Evolutionary conservation across 164 flowering plant species (phyloP), one percentile per base, ranked within the genome.

Genomic region (Macadamia integrifolia): DNA sequence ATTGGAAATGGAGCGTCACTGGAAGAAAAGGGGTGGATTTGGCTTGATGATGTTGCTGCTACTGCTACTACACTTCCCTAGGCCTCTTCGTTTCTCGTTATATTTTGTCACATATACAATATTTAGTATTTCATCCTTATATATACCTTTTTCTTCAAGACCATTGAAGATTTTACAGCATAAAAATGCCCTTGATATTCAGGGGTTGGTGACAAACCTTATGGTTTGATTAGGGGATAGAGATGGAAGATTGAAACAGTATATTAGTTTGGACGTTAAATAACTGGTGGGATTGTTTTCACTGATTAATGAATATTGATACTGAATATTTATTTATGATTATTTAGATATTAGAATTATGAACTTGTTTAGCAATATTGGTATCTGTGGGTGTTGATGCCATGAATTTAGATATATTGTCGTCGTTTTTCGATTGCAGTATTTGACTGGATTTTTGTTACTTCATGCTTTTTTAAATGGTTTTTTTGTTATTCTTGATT

Each of bases 101-200:
- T 49, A 13, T 17, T 65, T 42, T 8, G n/a, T 46, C 28, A 61
- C 72, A 66, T 67, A 70, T 62, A 61, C 46, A 28, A 46, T 52
- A 69, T 67, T 57, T 15, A 44, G n/a, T 59, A 44, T 63, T 8
- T 46, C 55, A n/a, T 62, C 66, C 58, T 64, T 69, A 53, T 66
- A 59, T 62, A 72, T 80, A 70, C 70, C 57, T 72, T 78, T 71
- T 73, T 74, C 75, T 75, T 74, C 71, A 70, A 70, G 73, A 75
- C 61, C 15, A 52, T 72, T 76, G 76, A 73, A 81, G 75, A 75
- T 61, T 76, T 74, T 64, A 69, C 66, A 70, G 30, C 82, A 75
- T 77, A 78, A 78, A 71, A 30, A 42, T 52, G 60, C 63, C 66
- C 57, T 29, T 53, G 15, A 53, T 2, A 14, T 53, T 17, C 17